Percentiles rank a stretch among this genome's conserved stretches.
Evolutionary conservation across 2,329 filamentous ascomycete genomes (phyloP).

Genomic region (Cladorrhinum sp.): DNA sequence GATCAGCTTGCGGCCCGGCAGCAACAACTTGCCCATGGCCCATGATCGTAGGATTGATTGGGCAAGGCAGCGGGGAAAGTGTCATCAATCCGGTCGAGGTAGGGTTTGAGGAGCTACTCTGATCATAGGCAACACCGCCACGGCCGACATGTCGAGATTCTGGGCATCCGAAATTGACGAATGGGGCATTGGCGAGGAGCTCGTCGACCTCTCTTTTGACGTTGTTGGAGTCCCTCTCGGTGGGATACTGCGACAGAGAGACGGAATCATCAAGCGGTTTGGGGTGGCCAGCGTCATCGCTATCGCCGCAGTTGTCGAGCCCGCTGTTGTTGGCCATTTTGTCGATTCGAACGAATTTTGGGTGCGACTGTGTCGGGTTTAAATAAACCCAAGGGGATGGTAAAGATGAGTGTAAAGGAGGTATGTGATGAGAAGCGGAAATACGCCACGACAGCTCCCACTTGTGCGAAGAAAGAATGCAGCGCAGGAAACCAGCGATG

Average conservation of each 20-base stretch:
- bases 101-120: too few relatives aligned
- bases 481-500: slow-evolving; percentile 40
- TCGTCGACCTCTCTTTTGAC: too few relatives aligned
- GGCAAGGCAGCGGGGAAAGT: neutral
- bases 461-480: slow-evolving; percentile 36
- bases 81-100: too few relatives aligned
- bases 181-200: neutral
- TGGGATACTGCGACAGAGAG: too few relatives aligned
- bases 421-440: slow-evolving; percentile 17
- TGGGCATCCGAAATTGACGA: slow-evolving; percentile 8
- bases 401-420: neutral
- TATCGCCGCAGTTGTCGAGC: neutral
- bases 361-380: neutral
- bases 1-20: too few relatives aligned
- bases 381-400: slow-evolving; percentile 1
- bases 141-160: too few relatives aligned
- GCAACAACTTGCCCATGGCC: too few relatives aligned
- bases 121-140: neutral
- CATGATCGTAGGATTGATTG: too few relatives aligned
- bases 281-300: neutral
- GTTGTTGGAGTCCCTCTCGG: too few relatives aligned
- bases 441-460: slow-evolving; percentile 38
- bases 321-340: slow-evolving; percentile 4
- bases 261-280: neutral
- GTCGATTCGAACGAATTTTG: neutral